A percentile compares a stretch with the other conserved stretches of the same genome.
These are phyloP conservation scores for Neoboletus brunneissimus DNA, from an alignment of 768 basidiomycete genomes.

Conservation along the genomic window DNA sequence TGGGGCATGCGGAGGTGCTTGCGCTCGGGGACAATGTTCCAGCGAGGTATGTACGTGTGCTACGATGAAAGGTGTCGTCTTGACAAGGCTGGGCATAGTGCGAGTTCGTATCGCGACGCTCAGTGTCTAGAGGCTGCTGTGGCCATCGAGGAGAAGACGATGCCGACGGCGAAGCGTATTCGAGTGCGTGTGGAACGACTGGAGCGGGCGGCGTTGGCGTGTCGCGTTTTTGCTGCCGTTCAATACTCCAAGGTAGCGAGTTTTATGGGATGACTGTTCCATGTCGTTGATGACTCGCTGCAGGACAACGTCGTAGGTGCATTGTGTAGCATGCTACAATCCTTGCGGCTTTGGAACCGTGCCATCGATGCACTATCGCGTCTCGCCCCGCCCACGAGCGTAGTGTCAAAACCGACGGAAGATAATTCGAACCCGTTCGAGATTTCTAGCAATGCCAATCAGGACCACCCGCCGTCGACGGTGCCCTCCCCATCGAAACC, in stretches of 20 bases:
- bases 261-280: not conserved
- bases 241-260: conserved; percentile 58
- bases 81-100: conserved; percentile 31
- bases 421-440: conserved; percentile 57
- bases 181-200: conserved; percentile 54
- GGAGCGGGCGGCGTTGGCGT: conserved; percentile 71
- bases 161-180: conserved; percentile 56
- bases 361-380: conserved; percentile 68
- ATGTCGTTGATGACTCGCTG: not conserved
- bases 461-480: conserved; percentile 24
- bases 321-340: conserved; percentile 59
- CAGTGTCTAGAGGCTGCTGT: conserved; percentile 42
- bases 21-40: conserved; percentile 56
- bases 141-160: conserved; percentile 42
- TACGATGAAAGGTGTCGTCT: not conserved
- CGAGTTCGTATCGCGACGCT: conserved; percentile 61
- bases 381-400: conserved; percentile 41
- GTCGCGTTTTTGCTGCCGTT: conserved; percentile 64
- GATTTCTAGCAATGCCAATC: conserved; percentile 36
- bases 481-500: conserved; percentile 10
- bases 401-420: conserved; percentile 24
- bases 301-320: conserved; percentile 63
- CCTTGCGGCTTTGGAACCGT: conserved; percentile 77
- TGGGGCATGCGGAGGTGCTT: conserved; percentile 66
- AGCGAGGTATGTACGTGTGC: conserved; percentile 47